Evolutionary conservation across 2,329 filamentous ascomycete species (phyloP).

Genomic region (Pyricularia sp.): DNA sequence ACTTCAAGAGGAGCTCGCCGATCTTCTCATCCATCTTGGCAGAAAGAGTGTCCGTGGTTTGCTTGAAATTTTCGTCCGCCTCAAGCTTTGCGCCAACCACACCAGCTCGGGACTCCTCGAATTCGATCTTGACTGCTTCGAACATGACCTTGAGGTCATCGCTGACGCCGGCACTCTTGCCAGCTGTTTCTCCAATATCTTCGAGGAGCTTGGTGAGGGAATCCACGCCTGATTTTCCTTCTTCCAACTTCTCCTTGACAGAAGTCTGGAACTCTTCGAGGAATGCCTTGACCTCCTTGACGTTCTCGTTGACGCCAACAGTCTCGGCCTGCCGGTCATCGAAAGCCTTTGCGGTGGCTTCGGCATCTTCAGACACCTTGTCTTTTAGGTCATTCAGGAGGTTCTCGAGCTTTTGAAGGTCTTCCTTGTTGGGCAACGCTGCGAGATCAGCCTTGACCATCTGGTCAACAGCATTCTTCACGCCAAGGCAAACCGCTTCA

Average conservation of each 20-base stretch:
- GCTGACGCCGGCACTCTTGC: conserved; percentile 45
- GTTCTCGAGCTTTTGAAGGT: conserved; percentile 62
- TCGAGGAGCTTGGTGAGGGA: conserved; percentile 62
- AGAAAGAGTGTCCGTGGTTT: conserved; percentile 43
- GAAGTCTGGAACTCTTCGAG: conserved; percentile 71
- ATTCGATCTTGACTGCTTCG: conserved; percentile 72
- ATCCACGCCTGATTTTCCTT: conserved; percentile 64
- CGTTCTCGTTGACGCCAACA: conserved; percentile 65
- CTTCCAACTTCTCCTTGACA: conserved; percentile 66
- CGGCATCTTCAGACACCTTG: conserved; percentile 55
- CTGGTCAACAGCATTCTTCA: conserved; percentile 69
- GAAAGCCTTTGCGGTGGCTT: conserved; percentile 67
- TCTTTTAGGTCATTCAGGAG: conserved; percentile 59
- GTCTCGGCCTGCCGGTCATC: conserved; percentile 81
- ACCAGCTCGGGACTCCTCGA: conserved; percentile 76
- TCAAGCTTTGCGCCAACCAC: conserved; percentile 76
- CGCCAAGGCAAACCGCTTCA: conserved; percentile 72
- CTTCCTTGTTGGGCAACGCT: conserved; percentile 64
- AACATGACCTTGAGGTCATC: conserved; percentile 64
- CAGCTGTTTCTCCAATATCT: conserved; percentile 53
- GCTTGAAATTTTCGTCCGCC: conserved; percentile 65
- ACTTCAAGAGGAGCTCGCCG: conserved; percentile 72
- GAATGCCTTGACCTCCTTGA: conserved; percentile 68
- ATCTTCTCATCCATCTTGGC: conserved; percentile 57
- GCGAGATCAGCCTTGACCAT: conserved; percentile 63